A percentile compares a stretch with the other conserved stretches of the same genome.
Evolutionary conservation across 1,284 basidiomycete genomes (phyloP).

Genomic region (Pulveroboletus sp.): DNA sequence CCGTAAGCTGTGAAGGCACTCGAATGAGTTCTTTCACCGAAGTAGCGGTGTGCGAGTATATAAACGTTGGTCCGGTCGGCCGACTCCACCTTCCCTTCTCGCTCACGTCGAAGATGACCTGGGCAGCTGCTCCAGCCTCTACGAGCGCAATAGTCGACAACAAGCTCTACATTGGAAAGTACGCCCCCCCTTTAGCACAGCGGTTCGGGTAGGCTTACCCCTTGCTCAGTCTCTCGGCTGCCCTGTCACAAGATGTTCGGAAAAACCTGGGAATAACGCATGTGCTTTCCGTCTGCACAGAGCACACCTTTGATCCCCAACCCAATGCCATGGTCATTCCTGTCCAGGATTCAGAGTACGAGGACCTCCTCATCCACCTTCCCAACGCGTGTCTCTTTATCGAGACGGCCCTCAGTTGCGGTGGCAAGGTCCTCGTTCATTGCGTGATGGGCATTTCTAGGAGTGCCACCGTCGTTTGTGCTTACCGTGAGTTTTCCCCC

Average conservation of each 20-base stretch:
- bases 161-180: conserved; percentile 59
- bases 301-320: conserved; percentile 46
- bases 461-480: conserved; percentile 66
- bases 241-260: conserved; percentile 43
- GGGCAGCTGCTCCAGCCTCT: conserved; percentile 33
- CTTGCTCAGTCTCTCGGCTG: conserved; percentile 47
- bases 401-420: conserved; percentile 45
- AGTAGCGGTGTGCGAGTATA: conserved; percentile 13
- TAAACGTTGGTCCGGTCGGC: conserved; percentile 17
- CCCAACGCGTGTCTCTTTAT: conserved; percentile 57
- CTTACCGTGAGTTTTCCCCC: conserved; percentile 50
- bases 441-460: conserved; percentile 76
- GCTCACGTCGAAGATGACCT: conserved; percentile 26
- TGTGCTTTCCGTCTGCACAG: conserved; percentile 59
- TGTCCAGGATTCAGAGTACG: conserved; percentile 61
- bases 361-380: conserved; percentile 58
- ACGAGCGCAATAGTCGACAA: conserved; percentile 44
- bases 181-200: conserved; percentile 7
- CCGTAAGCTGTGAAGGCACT: not conserved
- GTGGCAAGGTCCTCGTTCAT: conserved; percentile 68
- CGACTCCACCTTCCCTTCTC: conserved; percentile 15
- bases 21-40: conserved; percentile 4
- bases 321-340: conserved; percentile 48
- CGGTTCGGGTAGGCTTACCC: not conserved
- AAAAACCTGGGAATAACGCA: conserved; percentile 54